Evolutionary conservation across 441 rosid species (phyloP), one percentile per base, ranked within the genome.

Genomic region (Sinapis alba): DNA sequence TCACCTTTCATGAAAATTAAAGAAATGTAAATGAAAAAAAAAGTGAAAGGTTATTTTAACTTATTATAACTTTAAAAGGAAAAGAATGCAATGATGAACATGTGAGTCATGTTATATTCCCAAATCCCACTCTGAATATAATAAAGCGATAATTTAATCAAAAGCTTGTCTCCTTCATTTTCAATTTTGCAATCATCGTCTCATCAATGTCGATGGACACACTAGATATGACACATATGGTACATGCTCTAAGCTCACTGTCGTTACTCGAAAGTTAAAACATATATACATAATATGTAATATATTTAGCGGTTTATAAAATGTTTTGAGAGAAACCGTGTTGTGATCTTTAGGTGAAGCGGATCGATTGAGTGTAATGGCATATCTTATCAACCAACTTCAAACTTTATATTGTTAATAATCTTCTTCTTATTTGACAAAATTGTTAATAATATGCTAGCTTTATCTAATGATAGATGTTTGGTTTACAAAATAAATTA

Each of bases 141-240:
- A 72, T 50, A 72, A 54, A 61, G 54, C 24, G 2, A 60, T 58
- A 45, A 73, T 61, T 61, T 41, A 45, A 38, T 62, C 66, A 78
- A 78, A 78, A 78, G 78, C 56, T 73, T 73, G 78, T 78, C 78
- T 68, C 78, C 74, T 73, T 73, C 62, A 57, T 69, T 78, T 68
- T 78, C 78, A 73, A 78, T 41, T 73, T 73, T 5, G 67, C 71
- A 73, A 78, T 78, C 62, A 78, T 78, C 41, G 45, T 41, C 78
- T 68, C 78, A 78, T 78, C 71, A 68, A 62, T 56, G 56, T 18
- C 56, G 69, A 62, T 34, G 74, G 78, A 45, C 73, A 66, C 69
- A 45, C 43, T 21, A 21, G 13, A 65, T 71, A 58, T 64, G 61
- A 18, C 45, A 18, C 57, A 47, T 43, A 19, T 62, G 28, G 32